Conservation (phyloP, 2,329 filamentous ascomycete species). For the Coniochaeta hoffmannii region DNA sequence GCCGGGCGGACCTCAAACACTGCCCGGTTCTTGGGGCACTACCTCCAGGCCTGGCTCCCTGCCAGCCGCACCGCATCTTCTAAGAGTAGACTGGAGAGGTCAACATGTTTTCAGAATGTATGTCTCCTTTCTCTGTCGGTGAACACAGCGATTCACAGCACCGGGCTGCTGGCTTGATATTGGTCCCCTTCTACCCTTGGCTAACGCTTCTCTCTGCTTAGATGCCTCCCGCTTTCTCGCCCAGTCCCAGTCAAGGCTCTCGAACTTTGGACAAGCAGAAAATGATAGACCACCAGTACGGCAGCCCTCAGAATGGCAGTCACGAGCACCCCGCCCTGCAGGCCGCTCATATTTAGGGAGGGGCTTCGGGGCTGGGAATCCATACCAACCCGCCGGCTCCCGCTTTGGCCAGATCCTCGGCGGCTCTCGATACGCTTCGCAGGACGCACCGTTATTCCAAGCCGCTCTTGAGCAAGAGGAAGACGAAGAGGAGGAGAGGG, state of each 20-base stretch:
- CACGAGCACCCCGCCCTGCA: constrained; percentile 22
- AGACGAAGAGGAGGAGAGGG: constrained; percentile 85
- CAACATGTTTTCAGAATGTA: constrained; percentile 86
- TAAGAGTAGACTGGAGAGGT: constrained; percentile 13
- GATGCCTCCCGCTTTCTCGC: constrained; percentile 96
- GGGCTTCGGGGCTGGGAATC: constrained; percentile 52
- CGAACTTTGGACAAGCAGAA: constrained; percentile 59
- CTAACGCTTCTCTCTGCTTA: constrained; percentile 32
- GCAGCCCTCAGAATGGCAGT: constrained; percentile 26
- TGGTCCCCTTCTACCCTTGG: neutral
- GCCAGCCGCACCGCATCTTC: neutral
- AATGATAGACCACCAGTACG: constrained; percentile 28
- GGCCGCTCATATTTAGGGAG: constrained; percentile 37
- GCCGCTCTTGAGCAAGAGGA: constrained; percentile 84
- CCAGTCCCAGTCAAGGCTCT: constrained; percentile 89
- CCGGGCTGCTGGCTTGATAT: neutral
- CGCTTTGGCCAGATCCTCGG: constrained; percentile 67
- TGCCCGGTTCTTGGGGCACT: neutral
- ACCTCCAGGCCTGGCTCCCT: neutral
- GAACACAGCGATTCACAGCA: neutral
- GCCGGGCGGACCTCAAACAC: neutral
- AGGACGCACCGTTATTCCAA: constrained; percentile 89
- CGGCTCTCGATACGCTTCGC: constrained; percentile 62
- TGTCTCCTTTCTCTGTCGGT: constrained; percentile 29
- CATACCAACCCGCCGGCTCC: constrained; percentile 67